Conservation (phyloP, 352 stramenopile species). For the Phytophthora citricola region DNA sequence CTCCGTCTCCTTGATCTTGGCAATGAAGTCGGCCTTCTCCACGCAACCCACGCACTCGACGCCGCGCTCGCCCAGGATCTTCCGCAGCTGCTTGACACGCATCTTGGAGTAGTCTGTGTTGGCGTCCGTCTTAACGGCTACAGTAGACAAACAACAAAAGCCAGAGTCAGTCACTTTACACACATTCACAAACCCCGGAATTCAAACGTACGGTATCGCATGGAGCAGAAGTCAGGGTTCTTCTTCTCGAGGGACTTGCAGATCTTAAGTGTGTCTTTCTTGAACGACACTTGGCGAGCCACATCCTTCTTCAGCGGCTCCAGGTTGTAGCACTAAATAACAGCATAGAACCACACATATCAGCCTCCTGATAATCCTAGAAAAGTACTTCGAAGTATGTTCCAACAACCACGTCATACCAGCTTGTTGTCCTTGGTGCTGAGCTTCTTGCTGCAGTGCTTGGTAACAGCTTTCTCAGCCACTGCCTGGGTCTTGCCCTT, state of each 20-base stretch:
- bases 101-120: slow-evolving; percentile 96
- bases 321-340: slow-evolving; percentile 93
- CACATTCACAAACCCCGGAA: background rate
- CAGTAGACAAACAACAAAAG: slow-evolving; percentile 2
- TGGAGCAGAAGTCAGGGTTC: slow-evolving; percentile 94
- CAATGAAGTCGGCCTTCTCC: slow-evolving; percentile 96
- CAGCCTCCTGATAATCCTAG: background rate
- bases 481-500: slow-evolving; percentile 83
- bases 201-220: slow-evolving; percentile 91
- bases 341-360: background rate
- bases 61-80: slow-evolving; percentile 93
- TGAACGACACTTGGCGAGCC: slow-evolving; percentile 91
- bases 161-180: slow-evolving; percentile 3
- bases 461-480: slow-evolving; percentile 84
- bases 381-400: no score
- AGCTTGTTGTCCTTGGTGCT: slow-evolving; percentile 93
- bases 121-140: slow-evolving; percentile 94
- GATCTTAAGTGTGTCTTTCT: slow-evolving; percentile 94
- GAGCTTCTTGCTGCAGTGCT: slow-evolving; percentile 87
- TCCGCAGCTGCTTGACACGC: slow-evolving; percentile 95
- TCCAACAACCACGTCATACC: slow-evolving; percentile 34
- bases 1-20: slow-evolving; percentile 94
- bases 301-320: slow-evolving; percentile 95
- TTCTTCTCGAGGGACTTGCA: slow-evolving; percentile 95
- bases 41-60: slow-evolving; percentile 94